Conservation (phyloP, 495 filamentous ascomycete species). For the Podospora comata region DNA sequence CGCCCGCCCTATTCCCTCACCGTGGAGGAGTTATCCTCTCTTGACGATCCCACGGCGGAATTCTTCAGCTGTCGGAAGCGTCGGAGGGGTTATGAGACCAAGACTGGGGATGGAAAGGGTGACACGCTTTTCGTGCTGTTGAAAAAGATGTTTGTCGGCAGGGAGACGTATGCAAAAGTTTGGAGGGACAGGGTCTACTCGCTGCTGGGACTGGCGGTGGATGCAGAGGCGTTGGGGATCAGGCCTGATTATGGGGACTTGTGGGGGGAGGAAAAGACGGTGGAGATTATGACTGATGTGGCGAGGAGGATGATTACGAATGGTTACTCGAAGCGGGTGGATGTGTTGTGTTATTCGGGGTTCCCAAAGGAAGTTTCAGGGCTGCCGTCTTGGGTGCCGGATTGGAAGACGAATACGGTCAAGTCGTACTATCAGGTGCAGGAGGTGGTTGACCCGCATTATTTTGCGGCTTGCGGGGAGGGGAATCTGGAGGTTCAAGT, state of each 20-base stretch:
- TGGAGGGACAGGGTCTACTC: conserved; percentile 18
- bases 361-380: conserved; percentile 9
- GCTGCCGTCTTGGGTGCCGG: conserved; percentile 22
- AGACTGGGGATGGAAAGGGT: background rate
- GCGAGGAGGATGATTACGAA: conserved; percentile 19
- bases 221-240: conserved; percentile 19
- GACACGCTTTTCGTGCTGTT: conserved; percentile 13
- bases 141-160: conserved; percentile 6
- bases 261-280: background rate
- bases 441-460: background rate
- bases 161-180: background rate
- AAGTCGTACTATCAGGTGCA: background rate
- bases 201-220: conserved; percentile 17
- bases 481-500: background rate
- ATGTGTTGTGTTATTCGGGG: conserved; percentile 12
- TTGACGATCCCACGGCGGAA: background rate
- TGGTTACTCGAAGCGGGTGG: background rate
- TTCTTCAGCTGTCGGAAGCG: conserved; percentile 1
- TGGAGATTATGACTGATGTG: background rate
- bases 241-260: conserved; percentile 11
- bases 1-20: background rate
- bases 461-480: conserved; percentile 12
- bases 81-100: background rate
- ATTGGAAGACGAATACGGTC: background rate
- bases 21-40: background rate